Evolutionary conservation across 352 stramenopile genomes (phyloP).

Genomic region (Saprolegnia diclina): DNA sequence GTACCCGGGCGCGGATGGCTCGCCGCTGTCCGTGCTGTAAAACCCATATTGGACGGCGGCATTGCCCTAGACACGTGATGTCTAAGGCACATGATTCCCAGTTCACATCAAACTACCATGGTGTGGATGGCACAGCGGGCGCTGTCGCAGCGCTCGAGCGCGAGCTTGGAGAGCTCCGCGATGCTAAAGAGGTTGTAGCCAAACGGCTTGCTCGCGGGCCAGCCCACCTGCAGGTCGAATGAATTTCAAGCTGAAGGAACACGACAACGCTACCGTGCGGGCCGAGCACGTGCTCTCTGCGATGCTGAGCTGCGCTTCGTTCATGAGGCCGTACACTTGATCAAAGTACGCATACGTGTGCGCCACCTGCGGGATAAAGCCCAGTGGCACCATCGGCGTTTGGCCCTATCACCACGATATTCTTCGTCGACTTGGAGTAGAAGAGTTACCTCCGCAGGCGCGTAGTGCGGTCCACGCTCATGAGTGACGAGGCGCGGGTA

Average conservation of each 20-base stretch:
- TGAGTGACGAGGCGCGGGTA: slow-evolving; percentile 65
- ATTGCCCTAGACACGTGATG: slow-evolving; percentile 32
- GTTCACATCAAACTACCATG: slow-evolving; percentile 57
- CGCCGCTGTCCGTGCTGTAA: slow-evolving; percentile 85
- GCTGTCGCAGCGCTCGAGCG: slow-evolving; percentile 82
- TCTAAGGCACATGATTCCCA: no score
- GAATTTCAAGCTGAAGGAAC: background rate
- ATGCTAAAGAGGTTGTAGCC: slow-evolving; percentile 88
- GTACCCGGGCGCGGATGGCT: slow-evolving; percentile 46
- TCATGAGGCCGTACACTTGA: slow-evolving; percentile 91
- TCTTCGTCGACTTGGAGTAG: background rate
- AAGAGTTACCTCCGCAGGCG: slow-evolving; percentile 30
- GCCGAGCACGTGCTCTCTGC: slow-evolving; percentile 89
- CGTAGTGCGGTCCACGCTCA: slow-evolving; percentile 70
- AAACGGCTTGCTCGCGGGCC: slow-evolving; percentile 42
- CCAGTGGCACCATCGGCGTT: slow-evolving; percentile 48
- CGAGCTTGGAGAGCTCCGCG: slow-evolving; percentile 83
- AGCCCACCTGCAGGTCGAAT: slow-evolving; percentile 32
- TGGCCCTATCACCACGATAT: slow-evolving; percentile 26
- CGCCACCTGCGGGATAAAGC: slow-evolving; percentile 83
- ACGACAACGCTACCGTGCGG: slow-evolving; percentile 40
- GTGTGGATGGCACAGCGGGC: slow-evolving; percentile 75
- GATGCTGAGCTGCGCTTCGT: slow-evolving; percentile 92
- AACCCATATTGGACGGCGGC: slow-evolving; percentile 90
- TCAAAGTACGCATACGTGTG: slow-evolving; percentile 93